Evolutionary conservation across 345 rosid species (phyloP), one percentile per base, ranked within the genome.

Genomic region (Euphorbia pulcherrima): DNA sequence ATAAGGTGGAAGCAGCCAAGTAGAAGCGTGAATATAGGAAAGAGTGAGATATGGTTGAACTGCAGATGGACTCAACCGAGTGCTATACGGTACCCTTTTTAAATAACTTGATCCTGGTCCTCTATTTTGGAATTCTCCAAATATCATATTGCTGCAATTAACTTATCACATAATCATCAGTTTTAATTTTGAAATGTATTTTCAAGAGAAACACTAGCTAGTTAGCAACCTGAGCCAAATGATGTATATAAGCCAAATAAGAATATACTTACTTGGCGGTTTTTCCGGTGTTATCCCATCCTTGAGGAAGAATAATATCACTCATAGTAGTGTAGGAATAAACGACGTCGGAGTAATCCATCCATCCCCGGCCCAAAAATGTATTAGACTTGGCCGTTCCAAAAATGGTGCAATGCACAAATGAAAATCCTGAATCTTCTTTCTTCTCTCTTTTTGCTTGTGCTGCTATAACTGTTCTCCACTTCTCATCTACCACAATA

Each of bases 1-100:
- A 50, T n/a, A 90, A 64, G 90, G 88, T 64, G 93, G 96, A 62
- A 89, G 93, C 60, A 89, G 60, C 96, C 96, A 92, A 33, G 59
- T 76, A 64, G 86, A 64, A n/a, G 82, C 92, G 4, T 77, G 13
- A 29, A 92, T 79, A 73, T 63, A 88, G 60, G 72, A 78, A 50
- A 86, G 86, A 23, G 51, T 3, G 18, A 88, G 54, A 80, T 68
- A 86, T n/a, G 73, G 80, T 44, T 56, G 40, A 8, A 63, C 90
- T 64, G 87, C 76, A 0, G 23, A 70, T 0, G 14, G 41, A 14
- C 71, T 65, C 13, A 89, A 74, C 13, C 73, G 71, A 72, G 83
- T 85, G 18, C 64, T 52, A 70, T 60, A 84, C 27, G 66, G 52
- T n/a, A 68, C 87, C 2, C 92, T 69, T n/a, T 37, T 62, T 0